Conservation (phyloP, 495 filamentous ascomycete species). For the Neurospora sp. region DNA sequence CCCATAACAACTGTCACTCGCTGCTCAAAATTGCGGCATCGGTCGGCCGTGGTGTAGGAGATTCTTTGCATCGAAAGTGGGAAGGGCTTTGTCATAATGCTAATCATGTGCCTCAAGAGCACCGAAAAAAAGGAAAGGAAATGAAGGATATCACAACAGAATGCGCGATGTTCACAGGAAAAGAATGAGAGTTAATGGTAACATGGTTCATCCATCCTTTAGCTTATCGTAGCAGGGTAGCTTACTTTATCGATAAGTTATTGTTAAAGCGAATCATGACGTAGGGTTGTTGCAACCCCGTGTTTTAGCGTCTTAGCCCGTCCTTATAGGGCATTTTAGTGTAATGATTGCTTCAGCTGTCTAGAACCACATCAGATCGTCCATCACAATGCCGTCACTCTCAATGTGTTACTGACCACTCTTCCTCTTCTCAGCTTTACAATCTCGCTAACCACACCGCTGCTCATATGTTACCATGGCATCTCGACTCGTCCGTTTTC, state of each 20-base stretch:
- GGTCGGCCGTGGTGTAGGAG: not conserved
- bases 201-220: not conserved
- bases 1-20: not conserved
- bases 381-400: not conserved
- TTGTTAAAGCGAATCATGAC: not conserved
- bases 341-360: not conserved
- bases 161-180: not conserved
- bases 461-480: not conserved
- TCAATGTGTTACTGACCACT: not conserved
- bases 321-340: not conserved
- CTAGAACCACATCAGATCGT: not conserved
- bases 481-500: conserved; percentile 26
- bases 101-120: not conserved
- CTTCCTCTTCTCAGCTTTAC: not conserved
- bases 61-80: not conserved
- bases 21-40: not conserved
- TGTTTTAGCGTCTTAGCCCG: not conserved
- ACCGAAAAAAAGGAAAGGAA: not conserved
- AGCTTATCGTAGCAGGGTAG: not conserved
- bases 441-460: not conserved
- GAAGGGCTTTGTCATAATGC: not conserved
- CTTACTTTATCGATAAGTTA: not conserved
- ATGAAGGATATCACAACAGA: not conserved
- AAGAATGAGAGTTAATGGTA: not conserved
- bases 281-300: not conserved